These are phyloP conservation scores for Byssochlamys sp. DNA, from an alignment of 2,329 filamentous ascomycete genomes.

Conservation along the genomic window DNA sequence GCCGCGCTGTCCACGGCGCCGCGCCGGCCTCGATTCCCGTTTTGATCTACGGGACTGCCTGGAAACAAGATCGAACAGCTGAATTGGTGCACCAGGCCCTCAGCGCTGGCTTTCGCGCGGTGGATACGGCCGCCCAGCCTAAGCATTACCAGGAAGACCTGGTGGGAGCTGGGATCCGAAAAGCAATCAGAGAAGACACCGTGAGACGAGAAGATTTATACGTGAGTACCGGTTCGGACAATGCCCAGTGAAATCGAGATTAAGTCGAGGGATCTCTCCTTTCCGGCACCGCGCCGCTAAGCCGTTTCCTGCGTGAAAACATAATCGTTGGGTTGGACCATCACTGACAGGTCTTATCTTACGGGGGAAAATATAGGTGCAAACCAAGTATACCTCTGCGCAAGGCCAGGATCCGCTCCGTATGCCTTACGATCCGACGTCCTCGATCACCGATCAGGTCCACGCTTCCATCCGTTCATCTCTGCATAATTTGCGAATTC, in stretches of 20 bases:
- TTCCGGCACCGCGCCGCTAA: neutral
- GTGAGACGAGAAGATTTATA: constrained; percentile 54
- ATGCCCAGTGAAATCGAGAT: neutral
- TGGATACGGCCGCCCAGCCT: constrained; percentile 72
- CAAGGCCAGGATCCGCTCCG: constrained; percentile 51
- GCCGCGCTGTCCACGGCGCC: constrained; percentile 13
- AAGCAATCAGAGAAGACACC: constrained; percentile 51
- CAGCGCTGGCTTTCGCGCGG: constrained; percentile 56
- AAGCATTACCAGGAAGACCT: constrained; percentile 66
- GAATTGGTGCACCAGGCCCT: constrained; percentile 61
- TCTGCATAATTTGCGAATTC: constrained; percentile 48
- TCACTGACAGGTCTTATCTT: neutral
- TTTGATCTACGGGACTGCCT: constrained; percentile 72
- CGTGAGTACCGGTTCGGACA: constrained; percentile 33
- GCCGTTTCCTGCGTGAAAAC: neutral
- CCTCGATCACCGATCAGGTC: constrained; percentile 55
- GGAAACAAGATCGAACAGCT: constrained; percentile 63
- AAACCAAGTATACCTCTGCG: constrained; percentile 72
- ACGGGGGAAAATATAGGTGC: constrained; percentile 43
- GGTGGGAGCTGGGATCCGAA: constrained; percentile 57
- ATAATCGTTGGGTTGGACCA: neutral
- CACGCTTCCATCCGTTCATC: constrained; percentile 58
- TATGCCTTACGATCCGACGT: constrained; percentile 53
- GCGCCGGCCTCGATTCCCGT: constrained; percentile 26
- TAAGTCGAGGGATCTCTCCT: neutral